Evolutionary conservation across 129 eudicot genomes (phyloP).

Genomic region (Flaveria robusta): DNA sequence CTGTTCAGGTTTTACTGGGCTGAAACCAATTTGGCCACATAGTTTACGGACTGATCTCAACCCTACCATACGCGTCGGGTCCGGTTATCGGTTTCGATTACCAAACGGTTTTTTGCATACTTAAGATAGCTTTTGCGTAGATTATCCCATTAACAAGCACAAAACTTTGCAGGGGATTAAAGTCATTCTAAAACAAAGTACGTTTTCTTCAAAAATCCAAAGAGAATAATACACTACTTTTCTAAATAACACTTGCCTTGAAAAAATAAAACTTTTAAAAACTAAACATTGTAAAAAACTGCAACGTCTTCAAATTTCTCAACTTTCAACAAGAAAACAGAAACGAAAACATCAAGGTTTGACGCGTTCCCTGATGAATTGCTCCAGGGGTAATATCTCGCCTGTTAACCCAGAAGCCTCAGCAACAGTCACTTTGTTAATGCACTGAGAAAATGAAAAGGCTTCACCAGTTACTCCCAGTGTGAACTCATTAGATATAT

Average conservation of each 20-base stretch:
- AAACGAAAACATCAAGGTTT: conserved; percentile 45
- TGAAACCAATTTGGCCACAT: no score
- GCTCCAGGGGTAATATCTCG: conserved; percentile 59
- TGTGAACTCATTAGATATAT: conserved; percentile 66
- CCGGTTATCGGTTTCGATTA: no score
- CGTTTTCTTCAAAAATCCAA: no score
- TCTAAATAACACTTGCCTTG: conserved; percentile 18
- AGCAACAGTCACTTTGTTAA: conserved; percentile 66
- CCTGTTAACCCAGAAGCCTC: conserved; percentile 68
- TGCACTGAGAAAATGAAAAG: conserved; percentile 79
- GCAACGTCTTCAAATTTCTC: conserved; percentile 15
- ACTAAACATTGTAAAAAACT: background rate
- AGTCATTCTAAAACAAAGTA: no score
- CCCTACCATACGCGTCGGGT: no score
- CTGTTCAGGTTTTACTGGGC: no score
- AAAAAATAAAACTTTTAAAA: background rate
- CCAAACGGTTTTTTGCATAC: no score
- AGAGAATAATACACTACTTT: background rate
- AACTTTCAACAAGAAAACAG: conserved; percentile 16
- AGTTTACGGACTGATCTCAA: no score
- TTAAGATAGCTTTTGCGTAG: no score
- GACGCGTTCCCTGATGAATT: conserved; percentile 68
- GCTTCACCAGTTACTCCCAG: conserved; percentile 79
- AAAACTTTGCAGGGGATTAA: no score
- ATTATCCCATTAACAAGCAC: no score